Evolutionary conservation across 1,139 yeast genomes (phyloP).

Genomic region (Trichomonascaceae sp.): DNA sequence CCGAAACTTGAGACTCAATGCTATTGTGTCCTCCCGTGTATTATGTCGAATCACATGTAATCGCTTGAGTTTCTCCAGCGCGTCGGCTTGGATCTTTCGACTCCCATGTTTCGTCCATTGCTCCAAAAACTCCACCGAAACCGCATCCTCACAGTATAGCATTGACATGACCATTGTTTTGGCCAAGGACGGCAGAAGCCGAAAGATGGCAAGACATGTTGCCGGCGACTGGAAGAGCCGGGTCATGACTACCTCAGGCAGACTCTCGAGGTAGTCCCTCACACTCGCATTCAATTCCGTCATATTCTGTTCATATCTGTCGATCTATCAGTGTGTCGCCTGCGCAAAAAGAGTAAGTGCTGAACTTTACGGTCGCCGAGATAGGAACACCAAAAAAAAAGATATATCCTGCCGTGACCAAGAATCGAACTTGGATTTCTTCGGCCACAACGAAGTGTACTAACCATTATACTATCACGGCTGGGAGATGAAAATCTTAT

Average conservation of each 20-base stretch:
- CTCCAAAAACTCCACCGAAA: slow-evolving; percentile 54
- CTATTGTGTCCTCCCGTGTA: slow-evolving; percentile 39
- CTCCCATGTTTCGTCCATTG: slow-evolving; percentile 51
- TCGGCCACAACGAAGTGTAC: slow-evolving; percentile 13
- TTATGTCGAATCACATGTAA: slow-evolving; percentile 65
- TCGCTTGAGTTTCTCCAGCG: slow-evolving; percentile 62
- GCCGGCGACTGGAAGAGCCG: slow-evolving; percentile 78
- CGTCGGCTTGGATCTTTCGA: slow-evolving; percentile 51
- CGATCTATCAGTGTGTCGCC: not conserved
- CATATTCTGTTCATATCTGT: too few species aligned
- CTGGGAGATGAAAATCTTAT: too few species aligned
- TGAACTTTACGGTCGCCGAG: not conserved
- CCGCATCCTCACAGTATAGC: slow-evolving; percentile 69
- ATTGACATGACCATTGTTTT: slow-evolving; percentile 80
- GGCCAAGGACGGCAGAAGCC: slow-evolving; percentile 79
- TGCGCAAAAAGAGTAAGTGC: not conserved
- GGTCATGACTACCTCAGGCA: slow-evolving; percentile 73
- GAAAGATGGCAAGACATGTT: slow-evolving; percentile 80
- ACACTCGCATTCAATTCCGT: slow-evolving; percentile 40
- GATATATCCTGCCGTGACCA: slow-evolving; percentile 8
- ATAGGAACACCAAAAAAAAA: not conserved
- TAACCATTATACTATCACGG: slow-evolving; percentile 12
- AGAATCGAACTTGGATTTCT: slow-evolving; percentile 12
- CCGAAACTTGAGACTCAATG: slow-evolving; percentile 62
- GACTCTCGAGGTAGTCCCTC: slow-evolving; percentile 77